Conservation (phyloP, 179 eudicot species). For the Silene coronaria region DNA sequence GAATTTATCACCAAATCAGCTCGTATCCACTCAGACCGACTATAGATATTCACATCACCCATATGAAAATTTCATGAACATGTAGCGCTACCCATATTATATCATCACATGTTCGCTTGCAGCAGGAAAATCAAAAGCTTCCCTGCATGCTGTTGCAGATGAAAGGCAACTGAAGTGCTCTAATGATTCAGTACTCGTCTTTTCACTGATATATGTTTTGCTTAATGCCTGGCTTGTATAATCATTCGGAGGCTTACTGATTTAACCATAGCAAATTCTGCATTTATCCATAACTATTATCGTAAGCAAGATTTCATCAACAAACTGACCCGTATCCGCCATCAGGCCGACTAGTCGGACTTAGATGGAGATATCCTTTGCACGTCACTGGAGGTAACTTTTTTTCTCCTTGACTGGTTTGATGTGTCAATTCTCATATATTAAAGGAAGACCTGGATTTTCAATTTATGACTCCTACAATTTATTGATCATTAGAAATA, state of each 20-base stretch:
- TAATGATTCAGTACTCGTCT: conserved; percentile 68
- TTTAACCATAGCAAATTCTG: conserved; percentile 73
- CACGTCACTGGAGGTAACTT: conserved; percentile 14
- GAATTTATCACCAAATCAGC: too few species aligned
- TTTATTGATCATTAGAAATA: too few species aligned
- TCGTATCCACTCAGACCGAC: too few species aligned
- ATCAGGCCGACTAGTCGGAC: conserved; percentile 79
- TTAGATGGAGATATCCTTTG: conserved; percentile 17
- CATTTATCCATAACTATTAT: conserved; percentile 98
- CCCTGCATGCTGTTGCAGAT: conserved; percentile 87
- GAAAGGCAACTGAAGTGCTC: conserved; percentile 85
- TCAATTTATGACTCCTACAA: too few species aligned
- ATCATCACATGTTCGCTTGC: too few species aligned
- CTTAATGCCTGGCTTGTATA: conserved; percentile 68
- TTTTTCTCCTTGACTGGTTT: too few species aligned
- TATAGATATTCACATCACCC: too few species aligned
- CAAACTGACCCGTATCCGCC: conserved; percentile 57
- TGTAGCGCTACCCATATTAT: too few species aligned
- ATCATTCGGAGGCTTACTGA: conserved; percentile 91
- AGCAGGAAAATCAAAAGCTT: conserved; percentile 98
- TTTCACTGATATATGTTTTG: conserved; percentile 64
- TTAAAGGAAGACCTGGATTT: too few species aligned
- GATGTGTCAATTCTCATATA: too few species aligned
- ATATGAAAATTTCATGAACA: too few species aligned
- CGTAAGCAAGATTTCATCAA: conserved; percentile 64